Evolutionary conservation across 805 yeast genomes (phyloP).

Genomic region (Naumovozyma dairenensis): DNA sequence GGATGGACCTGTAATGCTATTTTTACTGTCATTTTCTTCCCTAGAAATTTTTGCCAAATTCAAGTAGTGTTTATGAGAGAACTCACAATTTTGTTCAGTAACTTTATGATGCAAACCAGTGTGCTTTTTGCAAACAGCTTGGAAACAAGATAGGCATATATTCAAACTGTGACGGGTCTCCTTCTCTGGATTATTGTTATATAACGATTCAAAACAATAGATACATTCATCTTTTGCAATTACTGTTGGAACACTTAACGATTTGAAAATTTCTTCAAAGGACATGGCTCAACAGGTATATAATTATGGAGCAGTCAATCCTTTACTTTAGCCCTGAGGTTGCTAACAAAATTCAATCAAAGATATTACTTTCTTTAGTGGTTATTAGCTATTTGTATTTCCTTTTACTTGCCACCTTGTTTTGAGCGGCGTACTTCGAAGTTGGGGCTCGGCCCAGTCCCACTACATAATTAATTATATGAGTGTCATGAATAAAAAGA

Average conservation of each 20-base stretch:
- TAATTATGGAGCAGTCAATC: no score
- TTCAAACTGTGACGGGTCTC: constrained; percentile 35
- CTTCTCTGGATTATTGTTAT: constrained; percentile 25
- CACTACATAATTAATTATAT: no score
- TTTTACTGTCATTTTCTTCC: constrained; percentile 19
- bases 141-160: constrained; percentile 65
- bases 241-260: constrained; percentile 24
- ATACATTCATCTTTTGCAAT: constrained; percentile 86
- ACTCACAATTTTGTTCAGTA: constrained; percentile 18
- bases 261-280: constrained; percentile 7
- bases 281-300: no score
- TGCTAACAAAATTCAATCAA: no score
- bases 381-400: no score
- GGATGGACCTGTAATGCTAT: no score
- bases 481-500: no score
- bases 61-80: constrained; percentile 48
- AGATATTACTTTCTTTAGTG: no score
- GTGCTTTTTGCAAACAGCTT: constrained; percentile 58
- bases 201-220: constrained; percentile 68
- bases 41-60: constrained; percentile 44
- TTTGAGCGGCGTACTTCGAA: no score
- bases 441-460: no score
- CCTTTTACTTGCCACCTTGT: no score
- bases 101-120: constrained; percentile 44
- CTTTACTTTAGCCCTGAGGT: no score